Conservation (phyloP, 2,329 filamentous ascomycete genomes). For the Ophiostoma populinum region DNA sequence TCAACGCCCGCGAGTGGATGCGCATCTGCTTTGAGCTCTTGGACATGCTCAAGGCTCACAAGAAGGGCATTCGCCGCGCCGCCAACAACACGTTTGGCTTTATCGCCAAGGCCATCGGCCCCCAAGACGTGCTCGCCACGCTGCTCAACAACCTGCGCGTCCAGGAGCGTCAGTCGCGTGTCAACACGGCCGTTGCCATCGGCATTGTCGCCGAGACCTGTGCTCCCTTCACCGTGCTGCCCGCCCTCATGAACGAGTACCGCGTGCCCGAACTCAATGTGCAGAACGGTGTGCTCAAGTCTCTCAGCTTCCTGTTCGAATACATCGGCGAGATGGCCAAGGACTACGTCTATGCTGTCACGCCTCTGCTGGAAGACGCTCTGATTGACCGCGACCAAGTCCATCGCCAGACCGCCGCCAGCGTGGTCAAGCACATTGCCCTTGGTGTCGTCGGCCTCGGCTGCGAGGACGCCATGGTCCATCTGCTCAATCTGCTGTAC, state of each 20-base stretch:
- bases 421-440: constrained; percentile 94
- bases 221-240: constrained; percentile 95
- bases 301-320: constrained; percentile 91
- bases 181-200: constrained; percentile 96
- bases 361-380: constrained; percentile 85
- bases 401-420: constrained; percentile 88
- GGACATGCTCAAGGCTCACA: constrained; percentile 98
- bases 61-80: constrained; percentile 94
- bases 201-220: constrained; percentile 98
- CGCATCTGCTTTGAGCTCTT: constrained; percentile 97
- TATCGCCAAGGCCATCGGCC: constrained; percentile 97
- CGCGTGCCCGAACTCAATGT: constrained; percentile 96
- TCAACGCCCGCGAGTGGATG: constrained; percentile 98
- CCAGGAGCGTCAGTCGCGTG: constrained; percentile 92
- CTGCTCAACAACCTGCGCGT: constrained; percentile 92
- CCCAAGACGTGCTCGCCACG: constrained; percentile 90
- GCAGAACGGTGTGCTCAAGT: constrained; percentile 95
- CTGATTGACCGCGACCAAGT: constrained; percentile 97
- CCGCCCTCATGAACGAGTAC: constrained; percentile 98
- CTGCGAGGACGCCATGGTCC: constrained; percentile 96
- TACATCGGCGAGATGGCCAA: constrained; percentile 99
- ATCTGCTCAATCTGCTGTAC: constrained; percentile 87
- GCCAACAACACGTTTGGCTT: constrained; percentile 99
- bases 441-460: constrained; percentile 94
- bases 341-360: constrained; percentile 97